Conservation (phyloP, 257 asterid genomes). For the Haberlea rhodopensis region DNA sequence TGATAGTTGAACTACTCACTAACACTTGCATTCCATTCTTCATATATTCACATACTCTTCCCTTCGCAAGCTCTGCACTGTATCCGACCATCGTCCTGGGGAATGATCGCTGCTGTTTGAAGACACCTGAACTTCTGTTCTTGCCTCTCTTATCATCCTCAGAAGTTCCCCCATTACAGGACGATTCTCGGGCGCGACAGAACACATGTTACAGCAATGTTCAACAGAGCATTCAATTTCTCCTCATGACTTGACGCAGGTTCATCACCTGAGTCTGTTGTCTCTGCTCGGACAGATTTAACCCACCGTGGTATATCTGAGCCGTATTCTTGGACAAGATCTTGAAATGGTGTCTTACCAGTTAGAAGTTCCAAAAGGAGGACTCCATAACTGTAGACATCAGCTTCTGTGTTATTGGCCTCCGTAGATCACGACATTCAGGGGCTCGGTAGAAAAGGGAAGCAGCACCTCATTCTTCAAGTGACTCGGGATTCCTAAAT, state of each 20-base stretch:
- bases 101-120: slow-evolving; percentile 83
- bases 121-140: slow-evolving; percentile 80
- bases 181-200: slow-evolving; percentile 54
- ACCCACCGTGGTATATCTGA: slow-evolving; percentile 81
- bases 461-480: slow-evolving; percentile 72
- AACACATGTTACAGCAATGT: slow-evolving; percentile 64
- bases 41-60: slow-evolving; percentile 73
- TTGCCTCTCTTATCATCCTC: slow-evolving; percentile 79
- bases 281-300: slow-evolving; percentile 70
- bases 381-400: slow-evolving; percentile 87
- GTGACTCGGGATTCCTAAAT: slow-evolving; percentile 57
- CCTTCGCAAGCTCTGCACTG: slow-evolving; percentile 85
- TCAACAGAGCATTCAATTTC: slow-evolving; percentile 58
- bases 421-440: slow-evolving; percentile 69
- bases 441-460: slow-evolving; percentile 92
- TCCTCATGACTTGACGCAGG: slow-evolving; percentile 71
- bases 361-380: slow-evolving; percentile 86
- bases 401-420: slow-evolving; percentile 68
- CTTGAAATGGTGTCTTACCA: slow-evolving; percentile 83
- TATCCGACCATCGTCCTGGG: slow-evolving; percentile 95
- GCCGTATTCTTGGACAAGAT: slow-evolving; percentile 86
- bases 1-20: not conserved
- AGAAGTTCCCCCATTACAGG: slow-evolving; percentile 70
- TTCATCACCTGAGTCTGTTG: slow-evolving; percentile 74
- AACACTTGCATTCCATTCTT: slow-evolving; percentile 3